Conservation (phyloP, 202 grass and related monocot genomes). For the Alloteropsis angusta region DNA sequence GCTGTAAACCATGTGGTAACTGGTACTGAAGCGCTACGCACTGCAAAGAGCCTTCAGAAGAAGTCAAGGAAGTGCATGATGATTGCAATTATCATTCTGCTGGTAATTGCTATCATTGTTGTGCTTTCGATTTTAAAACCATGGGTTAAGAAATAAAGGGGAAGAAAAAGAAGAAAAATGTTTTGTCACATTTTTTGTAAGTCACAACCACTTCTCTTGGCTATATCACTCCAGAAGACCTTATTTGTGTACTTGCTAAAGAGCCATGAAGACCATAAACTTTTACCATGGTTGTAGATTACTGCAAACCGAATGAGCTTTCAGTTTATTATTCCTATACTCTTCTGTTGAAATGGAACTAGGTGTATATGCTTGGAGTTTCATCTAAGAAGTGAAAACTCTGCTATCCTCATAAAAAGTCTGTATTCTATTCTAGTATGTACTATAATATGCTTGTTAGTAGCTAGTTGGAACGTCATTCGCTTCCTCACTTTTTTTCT, state of each 20-base stretch:
- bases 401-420: too few species aligned
- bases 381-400: too few species aligned
- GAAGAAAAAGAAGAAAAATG: background rate
- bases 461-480: too few species aligned
- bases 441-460: too few species aligned
- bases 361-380: background rate
- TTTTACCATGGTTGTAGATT: background rate
- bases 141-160: slow-evolving; percentile 29
- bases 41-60: slow-evolving; percentile 67
- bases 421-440: too few species aligned
- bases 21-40: slow-evolving; percentile 49
- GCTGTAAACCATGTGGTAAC: slow-evolving; percentile 66
- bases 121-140: slow-evolving; percentile 43
- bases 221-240: too few species aligned
- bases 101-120: slow-evolving; percentile 34
- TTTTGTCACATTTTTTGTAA: background rate
- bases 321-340: background rate
- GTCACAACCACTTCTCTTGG: background rate
- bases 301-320: background rate
- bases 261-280: background rate
- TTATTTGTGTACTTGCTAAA: background rate
- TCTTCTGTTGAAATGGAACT: background rate
- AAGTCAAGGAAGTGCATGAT: slow-evolving; percentile 76
- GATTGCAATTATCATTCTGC: slow-evolving; percentile 60
- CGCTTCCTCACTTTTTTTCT: too few species aligned